Percentiles rank a stretch among this genome's conserved stretches.
Conservation (phyloP, 106 monocot genomes). For the Xerophyta viscosa region DNA sequence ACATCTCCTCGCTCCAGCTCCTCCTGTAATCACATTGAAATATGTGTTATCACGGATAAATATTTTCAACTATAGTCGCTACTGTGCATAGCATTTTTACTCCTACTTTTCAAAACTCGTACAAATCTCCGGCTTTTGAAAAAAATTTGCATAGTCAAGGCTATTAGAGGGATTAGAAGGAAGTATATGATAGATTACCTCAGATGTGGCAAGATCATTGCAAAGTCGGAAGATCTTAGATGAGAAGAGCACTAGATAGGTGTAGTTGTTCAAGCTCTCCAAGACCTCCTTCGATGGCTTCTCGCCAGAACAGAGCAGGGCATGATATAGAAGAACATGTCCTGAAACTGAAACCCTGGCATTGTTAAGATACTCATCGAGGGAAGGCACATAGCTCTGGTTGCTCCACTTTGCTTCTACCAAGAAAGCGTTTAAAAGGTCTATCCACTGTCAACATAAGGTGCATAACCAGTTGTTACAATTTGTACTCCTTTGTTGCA, state of each 20-base stretch:
- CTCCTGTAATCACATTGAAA: constrained; percentile 32
- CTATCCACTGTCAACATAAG: constrained; percentile 13
- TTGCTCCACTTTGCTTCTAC: constrained; percentile 26
- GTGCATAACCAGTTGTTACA: no score
- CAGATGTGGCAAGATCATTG: constrained; percentile 41
- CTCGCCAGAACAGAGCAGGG: neutral
- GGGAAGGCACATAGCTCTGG: constrained; percentile 3
- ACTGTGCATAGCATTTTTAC: no score
- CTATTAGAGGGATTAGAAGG: neutral
- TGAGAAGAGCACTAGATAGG: constrained; percentile 11
- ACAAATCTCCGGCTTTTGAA: no score
- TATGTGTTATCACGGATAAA: no score
- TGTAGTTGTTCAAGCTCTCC: constrained; percentile 5
- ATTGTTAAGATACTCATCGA: constrained; percentile 23
- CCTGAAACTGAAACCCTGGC: constrained; percentile 11
- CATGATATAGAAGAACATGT: neutral
- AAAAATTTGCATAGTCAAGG: neutral
- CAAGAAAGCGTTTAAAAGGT: constrained; percentile 16
- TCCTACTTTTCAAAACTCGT: no score
- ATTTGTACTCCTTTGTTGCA: no score
- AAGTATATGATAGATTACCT: constrained; percentile 12
- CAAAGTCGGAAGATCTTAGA: constrained; percentile 34
- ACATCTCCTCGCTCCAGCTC: constrained; percentile 39
- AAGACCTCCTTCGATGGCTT: constrained; percentile 4
- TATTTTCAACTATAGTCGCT: no score